Evolutionary conservation across 2,329 filamentous ascomycete species (phyloP), one percentile per base, ranked within the genome.

Genomic region (Sporothrix schenckii): DNA sequence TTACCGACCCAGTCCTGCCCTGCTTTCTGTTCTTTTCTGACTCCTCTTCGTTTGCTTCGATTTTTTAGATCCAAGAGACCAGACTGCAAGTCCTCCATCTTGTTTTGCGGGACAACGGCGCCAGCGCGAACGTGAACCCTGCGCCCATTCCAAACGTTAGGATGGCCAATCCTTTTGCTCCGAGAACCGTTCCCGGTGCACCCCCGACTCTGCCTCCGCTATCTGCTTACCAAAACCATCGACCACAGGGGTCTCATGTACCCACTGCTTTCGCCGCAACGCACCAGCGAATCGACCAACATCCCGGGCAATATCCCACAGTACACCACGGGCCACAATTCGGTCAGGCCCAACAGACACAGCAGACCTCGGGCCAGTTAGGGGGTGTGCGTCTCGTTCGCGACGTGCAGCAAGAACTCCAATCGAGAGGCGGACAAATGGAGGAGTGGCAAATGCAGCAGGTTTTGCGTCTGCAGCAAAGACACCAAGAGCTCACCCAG

Each of bases 71-170:
- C 34, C 61, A 66, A 44, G 66, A 61, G 39, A 34, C 61, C 4
- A 49, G 53, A 5, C 16, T 50, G 3, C 70, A 69, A 16, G 61
- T 52, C 9, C 67, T 71, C 9, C 70, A 71, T 41, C 67, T 71
- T 10, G 70, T 71, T 11, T 21, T 71, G 30, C 60, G 70, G 10
- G 70, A 71, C 24, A 27, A 21, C 49, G 16, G 11, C 21, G 39
- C 9, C 21, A 53, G 58, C 49, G 6, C 10, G 2, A 54, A 21
- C 7, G 44, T 30, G 2, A 41, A 16, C 30, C 9, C 47, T 2
- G 24, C 30, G 16, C 7, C 44, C 1, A 34, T 2, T 9, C 27
- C 53, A 30, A 61, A 47, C 11, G 16, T 41, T 4, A n/a, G n/a
- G 11, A 4, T 41, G 11, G 13, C 21, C 39, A 63, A 63, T 41